Evolutionary conservation across 2,329 filamentous ascomycete species (phyloP).

Genomic region (Calonectria fujianensis): DNA sequence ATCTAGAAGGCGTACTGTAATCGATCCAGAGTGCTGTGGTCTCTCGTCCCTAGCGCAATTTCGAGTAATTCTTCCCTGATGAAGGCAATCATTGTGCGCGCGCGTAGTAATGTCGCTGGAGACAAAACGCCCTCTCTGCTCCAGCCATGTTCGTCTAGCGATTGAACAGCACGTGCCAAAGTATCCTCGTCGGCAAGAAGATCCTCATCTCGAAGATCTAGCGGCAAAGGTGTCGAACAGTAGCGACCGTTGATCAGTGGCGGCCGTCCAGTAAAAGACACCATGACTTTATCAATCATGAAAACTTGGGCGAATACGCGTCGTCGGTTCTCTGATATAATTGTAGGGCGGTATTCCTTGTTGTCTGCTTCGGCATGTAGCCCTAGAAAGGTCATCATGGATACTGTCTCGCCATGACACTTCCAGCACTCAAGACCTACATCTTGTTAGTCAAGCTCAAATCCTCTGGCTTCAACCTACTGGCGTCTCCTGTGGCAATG

Average conservation of each 20-base stretch:
- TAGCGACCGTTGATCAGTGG: conserved; percentile 53
- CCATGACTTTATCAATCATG: conserved; percentile 60
- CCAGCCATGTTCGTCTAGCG: conserved; percentile 29
- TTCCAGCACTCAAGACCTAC: conserved; percentile 63
- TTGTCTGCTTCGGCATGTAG: conserved; percentile 56
- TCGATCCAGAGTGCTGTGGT: conserved; percentile 42
- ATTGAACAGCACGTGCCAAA: neutral
- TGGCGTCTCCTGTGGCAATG: conserved; percentile 63
- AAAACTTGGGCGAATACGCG: conserved; percentile 60
- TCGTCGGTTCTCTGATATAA: conserved; percentile 59
- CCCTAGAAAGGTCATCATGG: conserved; percentile 61
- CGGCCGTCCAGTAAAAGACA: conserved; percentile 65
- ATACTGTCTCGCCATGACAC: conserved; percentile 61
- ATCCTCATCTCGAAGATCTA: conserved; percentile 33
- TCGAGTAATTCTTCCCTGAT: conserved; percentile 77
- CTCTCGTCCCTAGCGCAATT: conserved; percentile 66
- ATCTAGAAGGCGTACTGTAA: conserved; percentile 45
- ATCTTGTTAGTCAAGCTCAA: neutral
- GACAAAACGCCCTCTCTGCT: conserved; percentile 55
- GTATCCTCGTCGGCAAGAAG: conserved; percentile 16
- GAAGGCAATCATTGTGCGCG: conserved; percentile 67
- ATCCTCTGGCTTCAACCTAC: conserved; percentile 51
- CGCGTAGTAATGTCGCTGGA: conserved; percentile 66
- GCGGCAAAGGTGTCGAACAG: conserved; percentile 28
- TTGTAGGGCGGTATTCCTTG: conserved; percentile 56